These are phyloP conservation scores for Larix kaempferi DNA, from an alignment of 75 land plant species.

Conservation along the genomic window DNA sequence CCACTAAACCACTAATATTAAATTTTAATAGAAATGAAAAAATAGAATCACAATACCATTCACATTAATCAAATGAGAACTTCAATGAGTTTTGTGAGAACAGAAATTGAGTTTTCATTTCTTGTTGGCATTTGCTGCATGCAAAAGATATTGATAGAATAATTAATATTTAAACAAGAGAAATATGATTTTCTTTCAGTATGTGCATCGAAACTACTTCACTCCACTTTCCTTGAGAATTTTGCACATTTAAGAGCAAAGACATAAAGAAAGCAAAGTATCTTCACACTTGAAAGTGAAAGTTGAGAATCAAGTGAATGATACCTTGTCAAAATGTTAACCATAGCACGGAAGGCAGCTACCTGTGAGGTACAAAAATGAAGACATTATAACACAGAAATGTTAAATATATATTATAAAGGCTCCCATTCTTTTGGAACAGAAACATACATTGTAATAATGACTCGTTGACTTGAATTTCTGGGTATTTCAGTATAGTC, in stretches of 20 bases:
- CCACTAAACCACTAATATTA: background rate
- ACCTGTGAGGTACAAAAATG: constrained; percentile 51
- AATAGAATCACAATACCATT: background rate
- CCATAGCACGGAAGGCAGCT: constrained; percentile 99
- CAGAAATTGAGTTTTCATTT: background rate
- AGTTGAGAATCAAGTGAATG: background rate
- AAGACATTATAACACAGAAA: background rate
- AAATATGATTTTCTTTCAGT: background rate
- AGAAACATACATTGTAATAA: background rate
- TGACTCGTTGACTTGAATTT: background rate
- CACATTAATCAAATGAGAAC: no score
- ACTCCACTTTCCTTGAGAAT: background rate
- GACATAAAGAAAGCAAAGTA: background rate
- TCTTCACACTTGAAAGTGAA: background rate
- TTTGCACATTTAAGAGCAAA: background rate
- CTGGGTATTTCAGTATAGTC: no score
- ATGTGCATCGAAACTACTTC: background rate
- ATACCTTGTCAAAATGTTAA: constrained; percentile 91
- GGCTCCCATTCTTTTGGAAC: background rate
- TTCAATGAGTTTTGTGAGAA: no score
- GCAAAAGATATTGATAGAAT: background rate
- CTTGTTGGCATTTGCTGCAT: background rate
- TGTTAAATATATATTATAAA: background rate
- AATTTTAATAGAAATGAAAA: background rate
- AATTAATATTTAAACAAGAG: background rate